Base-by-base conservation (phyloP, 2,329 filamentous ascomycete genomes). In the Hysterium pulicare region DNA sequence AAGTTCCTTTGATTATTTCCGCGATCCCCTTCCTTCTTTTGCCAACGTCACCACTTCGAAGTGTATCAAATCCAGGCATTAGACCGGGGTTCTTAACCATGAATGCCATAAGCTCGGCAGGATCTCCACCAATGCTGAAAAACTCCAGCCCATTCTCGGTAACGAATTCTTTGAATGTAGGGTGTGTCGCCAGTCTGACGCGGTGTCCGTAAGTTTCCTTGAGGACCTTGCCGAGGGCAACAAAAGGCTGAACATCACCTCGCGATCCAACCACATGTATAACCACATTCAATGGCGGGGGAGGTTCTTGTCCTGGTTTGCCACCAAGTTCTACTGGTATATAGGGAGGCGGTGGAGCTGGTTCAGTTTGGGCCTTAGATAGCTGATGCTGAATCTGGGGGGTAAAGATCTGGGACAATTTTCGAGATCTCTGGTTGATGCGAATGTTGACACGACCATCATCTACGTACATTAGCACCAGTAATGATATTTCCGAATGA, bases 51-150 rank as follows among this genome's bases (percentile, higher is more conserved):
- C 88, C 88, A 49, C 78, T 86, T 46, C 82, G 83, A 37, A 94
- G 67, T 1, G 86, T 83, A 37, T 90, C 84, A 45, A 91, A 80
- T 1, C 85, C 85, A 1, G 89, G 89, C 83, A 94, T 88, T 23
- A 95, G 71, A 0, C 88, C 87, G 0, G 89, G 87, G 53, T 93
- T 86, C 66, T 90, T 90, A 34, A 93, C 88, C 88, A 94, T 94
- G 57, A 91, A 94, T 3, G 88, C 87, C 73, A 76, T 76, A 30
- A 76, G 63, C 46, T 71, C 67, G 10, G 71, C 62, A 11, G 73
- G 73, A 47, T 76, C 73, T 3, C 72, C 73, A 15, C 72, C 71
- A 44, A 76, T 75, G 46, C 66, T 73, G 64, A 74, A 75, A 56
- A 76, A 76, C 42, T 76, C 73, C 23, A 76, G 50, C 2, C 72